phyloP scores from a whole-genome alignment of 2,329 filamentous ascomycete genomes.

The Didymella sp. region DNA sequence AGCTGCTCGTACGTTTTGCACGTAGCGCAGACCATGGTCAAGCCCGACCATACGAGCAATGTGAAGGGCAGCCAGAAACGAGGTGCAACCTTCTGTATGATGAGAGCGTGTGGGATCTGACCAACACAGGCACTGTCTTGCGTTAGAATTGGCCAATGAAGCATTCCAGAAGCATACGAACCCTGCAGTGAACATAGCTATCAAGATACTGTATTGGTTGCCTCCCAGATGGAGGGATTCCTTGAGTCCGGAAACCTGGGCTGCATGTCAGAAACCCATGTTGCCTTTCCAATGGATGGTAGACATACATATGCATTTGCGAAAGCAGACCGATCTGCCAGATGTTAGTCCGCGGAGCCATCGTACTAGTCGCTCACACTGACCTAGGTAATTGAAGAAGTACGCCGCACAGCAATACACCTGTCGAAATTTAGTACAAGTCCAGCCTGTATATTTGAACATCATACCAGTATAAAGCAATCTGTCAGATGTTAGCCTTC shows the following conservation, averaged over 20 bases:
- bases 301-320: conserved; percentile 38
- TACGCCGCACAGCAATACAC: conserved; percentile 42
- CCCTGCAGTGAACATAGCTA: conserved; percentile 41
- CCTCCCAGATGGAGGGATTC: conserved; percentile 33
- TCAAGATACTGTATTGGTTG: conserved; percentile 41
- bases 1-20: conserved; percentile 39
- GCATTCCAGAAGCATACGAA: not conserved
- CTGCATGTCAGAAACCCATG: not conserved
- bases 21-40: conserved; percentile 40
- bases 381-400: conserved; percentile 44
- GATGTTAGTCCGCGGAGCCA: not conserved
- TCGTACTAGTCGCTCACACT: not conserved
- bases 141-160: not conserved
- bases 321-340: conserved; percentile 34
- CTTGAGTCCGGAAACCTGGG: conserved; percentile 36
- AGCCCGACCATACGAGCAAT: conserved; percentile 36
- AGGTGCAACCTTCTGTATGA: conserved; percentile 38
- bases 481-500: conserved; percentile 23
- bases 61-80: conserved; percentile 42
- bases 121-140: conserved; percentile 31
- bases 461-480: conserved; percentile 35
- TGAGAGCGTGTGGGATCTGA: conserved; percentile 40
- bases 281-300: not conserved
- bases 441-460: not conserved
- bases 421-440: conserved; percentile 11